phyloP scores from a whole-genome alignment of 2,329 filamentous ascomycete genomes.

The Talaromyces sp. region DNA sequence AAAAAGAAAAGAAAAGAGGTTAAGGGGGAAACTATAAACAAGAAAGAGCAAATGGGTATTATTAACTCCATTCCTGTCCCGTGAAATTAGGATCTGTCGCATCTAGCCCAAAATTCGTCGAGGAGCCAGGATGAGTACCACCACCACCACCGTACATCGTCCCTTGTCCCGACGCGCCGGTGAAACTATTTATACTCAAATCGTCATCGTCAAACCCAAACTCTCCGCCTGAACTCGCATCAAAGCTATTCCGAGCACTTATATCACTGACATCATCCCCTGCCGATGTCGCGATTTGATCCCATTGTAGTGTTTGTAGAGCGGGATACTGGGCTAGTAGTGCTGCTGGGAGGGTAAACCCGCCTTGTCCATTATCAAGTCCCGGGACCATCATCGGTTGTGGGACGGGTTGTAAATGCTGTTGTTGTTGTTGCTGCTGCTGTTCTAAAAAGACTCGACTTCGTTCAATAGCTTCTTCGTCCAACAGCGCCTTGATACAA shows the following conservation, averaged over 20 bases:
- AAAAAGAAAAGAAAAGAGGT: not conserved
- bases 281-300: constrained; percentile 60
- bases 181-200: constrained; percentile 20
- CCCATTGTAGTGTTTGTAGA: constrained; percentile 85
- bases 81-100: constrained; percentile 24
- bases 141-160: constrained; percentile 25
- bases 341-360: constrained; percentile 75
- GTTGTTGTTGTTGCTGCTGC: constrained; percentile 37
- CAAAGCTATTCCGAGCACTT: constrained; percentile 56
- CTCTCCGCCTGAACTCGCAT: constrained; percentile 42
- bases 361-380: constrained; percentile 51
- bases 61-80: constrained; percentile 27
- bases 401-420: constrained; percentile 53
- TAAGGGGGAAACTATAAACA: not conserved
- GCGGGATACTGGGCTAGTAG: constrained; percentile 89
- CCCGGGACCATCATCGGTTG: constrained; percentile 58
- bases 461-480: constrained; percentile 83
- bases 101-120: constrained; percentile 29
- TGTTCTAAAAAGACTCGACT: constrained; percentile 72
- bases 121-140: constrained; percentile 13
- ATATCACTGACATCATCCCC: constrained; percentile 56
- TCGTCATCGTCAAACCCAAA: constrained; percentile 43
- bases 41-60: constrained; percentile 12
- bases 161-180: constrained; percentile 28
- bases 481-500: constrained; percentile 93